phyloP scores from a whole-genome alignment of 148 eudicot genomes.

The Cornus suecica region DNA sequence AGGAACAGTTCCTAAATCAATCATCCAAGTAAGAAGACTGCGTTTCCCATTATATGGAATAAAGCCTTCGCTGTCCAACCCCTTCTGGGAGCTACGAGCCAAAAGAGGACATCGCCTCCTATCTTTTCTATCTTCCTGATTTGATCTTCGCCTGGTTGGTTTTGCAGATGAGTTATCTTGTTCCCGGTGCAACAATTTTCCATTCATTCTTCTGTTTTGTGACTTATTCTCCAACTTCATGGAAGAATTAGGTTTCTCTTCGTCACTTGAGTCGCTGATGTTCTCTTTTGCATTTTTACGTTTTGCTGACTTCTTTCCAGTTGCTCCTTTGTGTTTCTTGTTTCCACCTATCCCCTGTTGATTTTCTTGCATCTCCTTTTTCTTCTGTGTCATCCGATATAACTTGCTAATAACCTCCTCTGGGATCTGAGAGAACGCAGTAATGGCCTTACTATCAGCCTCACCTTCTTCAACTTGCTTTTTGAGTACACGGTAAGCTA shows the following conservation, averaged over 20 bases:
- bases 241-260: background rate
- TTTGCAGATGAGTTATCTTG: slow-evolving; percentile 11
- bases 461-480: slow-evolving; percentile 48
- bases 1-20: slow-evolving; percentile 58
- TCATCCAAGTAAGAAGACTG: slow-evolving; percentile 84
- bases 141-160: slow-evolving; percentile 26
- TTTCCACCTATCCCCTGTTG: slow-evolving; percentile 15
- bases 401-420: slow-evolving; percentile 59
- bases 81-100: slow-evolving; percentile 61
- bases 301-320: slow-evolving; percentile 12
- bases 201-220: slow-evolving; percentile 14
- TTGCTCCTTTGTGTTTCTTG: slow-evolving; percentile 14
- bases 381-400: slow-evolving; percentile 45
- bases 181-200: background rate
- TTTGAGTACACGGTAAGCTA: slow-evolving; percentile 59
- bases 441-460: slow-evolving; percentile 29
- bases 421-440: slow-evolving; percentile 59
- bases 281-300: slow-evolving; percentile 17
- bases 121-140: slow-evolving; percentile 27
- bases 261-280: background rate
- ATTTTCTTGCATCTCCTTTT: slow-evolving; percentile 32
- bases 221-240: slow-evolving; percentile 1
- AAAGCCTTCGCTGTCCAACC: slow-evolving; percentile 36
- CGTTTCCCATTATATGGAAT: slow-evolving; percentile 50
- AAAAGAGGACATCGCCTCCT: slow-evolving; percentile 58